Evolutionary conservation across 192 early-diverging fungal genomes (phyloP), one percentile per base, ranked within the genome.

Genomic region (Umbelopsis sp.): DNA sequence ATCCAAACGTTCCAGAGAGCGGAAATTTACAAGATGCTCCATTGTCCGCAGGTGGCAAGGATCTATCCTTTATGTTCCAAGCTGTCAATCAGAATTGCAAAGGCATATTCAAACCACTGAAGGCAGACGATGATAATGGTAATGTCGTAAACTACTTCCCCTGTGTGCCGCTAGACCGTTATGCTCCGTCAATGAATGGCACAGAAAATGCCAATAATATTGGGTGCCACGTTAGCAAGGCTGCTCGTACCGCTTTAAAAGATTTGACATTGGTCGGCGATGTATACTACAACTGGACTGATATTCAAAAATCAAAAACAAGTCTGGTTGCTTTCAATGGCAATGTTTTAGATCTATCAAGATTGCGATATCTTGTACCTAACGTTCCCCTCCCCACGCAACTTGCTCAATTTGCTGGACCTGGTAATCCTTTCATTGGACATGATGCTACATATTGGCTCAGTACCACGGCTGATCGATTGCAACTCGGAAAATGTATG

Each of bases 51-150:
- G 88, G 89, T 50, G 88, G 89, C 58, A 87, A 81, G 76, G 92
- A 94, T 72, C 72, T 92, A 65, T 86, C 87, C 21, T 91, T 92
- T 46, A 55, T 94, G 82, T 94, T 94, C 78, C 92, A 94, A 81
- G 86, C 84, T 61, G 84, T 89, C 52, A 92, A 93, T 71, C 68
- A 72, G 46, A 76, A 85, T 13, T 93, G 92, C 75, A 89, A 88
- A 73, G 84, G 80, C 4, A 71, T 91, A 18, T 74, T 92, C 6
- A 69, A 13, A 2, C 80, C 79, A 9, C 30, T 68, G 7, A 66
- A 74, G 22, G 58, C 72, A 21, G 77, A 80, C 35, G 78, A 83
- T 35, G 64, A 64, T 21, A 27, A 71, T 13, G 84, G 78, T 13
- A 78, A 82, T 21, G 78, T 82, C 20, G 68, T 69, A 49, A 83